A percentile compares a stretch with the other conserved stretches of the same genome.
phyloP scores from a whole-genome alignment of 805 yeast species.

The Wickerhamiella siamensis region DNA sequence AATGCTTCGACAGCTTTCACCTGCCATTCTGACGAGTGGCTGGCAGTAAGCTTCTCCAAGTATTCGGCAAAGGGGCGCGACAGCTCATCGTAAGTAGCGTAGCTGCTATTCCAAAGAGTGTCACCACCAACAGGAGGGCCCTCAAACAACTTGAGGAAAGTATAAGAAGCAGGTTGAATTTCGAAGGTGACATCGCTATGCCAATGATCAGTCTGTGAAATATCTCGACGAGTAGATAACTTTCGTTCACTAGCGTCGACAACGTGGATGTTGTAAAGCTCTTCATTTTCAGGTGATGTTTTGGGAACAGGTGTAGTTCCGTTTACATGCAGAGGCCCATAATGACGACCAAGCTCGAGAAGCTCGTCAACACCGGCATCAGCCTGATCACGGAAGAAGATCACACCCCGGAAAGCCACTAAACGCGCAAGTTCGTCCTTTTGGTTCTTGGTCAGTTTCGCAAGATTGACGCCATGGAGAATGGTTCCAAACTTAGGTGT shows the following conservation, averaged over 20 bases:
- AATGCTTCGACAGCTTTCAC: conserved; percentile 18
- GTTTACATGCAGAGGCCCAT: conserved; percentile 34
- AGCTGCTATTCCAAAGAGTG: conserved; percentile 39
- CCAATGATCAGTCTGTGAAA: conserved; percentile 26
- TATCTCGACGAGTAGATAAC: neutral
- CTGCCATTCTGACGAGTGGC: conserved; percentile 13
- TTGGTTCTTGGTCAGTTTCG: conserved; percentile 30
- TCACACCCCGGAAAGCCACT: conserved; percentile 36
- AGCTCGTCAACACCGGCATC: conserved; percentile 23
- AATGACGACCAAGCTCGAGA: conserved; percentile 18
- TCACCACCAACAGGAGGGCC: conserved; percentile 33
- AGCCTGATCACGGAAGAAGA: conserved; percentile 34
- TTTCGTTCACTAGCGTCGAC: neutral
- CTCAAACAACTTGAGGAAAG: conserved; percentile 37
- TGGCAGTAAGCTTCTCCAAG: conserved; percentile 31
- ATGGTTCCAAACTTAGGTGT: conserved; percentile 63
- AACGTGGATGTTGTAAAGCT: conserved; percentile 10
- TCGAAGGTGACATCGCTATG: conserved; percentile 46
- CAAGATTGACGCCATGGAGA: conserved; percentile 34
- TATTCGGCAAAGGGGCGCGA: conserved; percentile 35
- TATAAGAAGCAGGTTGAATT: conserved; percentile 40
- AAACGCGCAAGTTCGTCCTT: conserved; percentile 35
- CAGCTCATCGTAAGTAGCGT: conserved; percentile 39
- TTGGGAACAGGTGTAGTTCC: conserved; percentile 28
- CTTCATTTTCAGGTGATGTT: conserved; percentile 24